A percentile compares a stretch with the other conserved stretches of the same genome.
Evolutionary conservation across 2,329 filamentous ascomycete species (phyloP).

Genomic region (Fusarium dimerum): DNA sequence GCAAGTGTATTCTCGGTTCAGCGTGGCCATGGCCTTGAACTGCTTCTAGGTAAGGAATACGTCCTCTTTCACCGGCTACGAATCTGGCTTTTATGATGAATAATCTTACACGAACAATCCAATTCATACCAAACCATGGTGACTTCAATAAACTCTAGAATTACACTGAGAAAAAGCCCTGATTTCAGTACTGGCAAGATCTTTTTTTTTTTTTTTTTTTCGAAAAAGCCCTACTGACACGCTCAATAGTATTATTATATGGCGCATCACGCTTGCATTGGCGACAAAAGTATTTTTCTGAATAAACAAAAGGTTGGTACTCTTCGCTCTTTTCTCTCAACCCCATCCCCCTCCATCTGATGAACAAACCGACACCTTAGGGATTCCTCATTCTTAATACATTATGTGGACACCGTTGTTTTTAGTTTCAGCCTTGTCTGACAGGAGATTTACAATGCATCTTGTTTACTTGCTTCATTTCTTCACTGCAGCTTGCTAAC

Average conservation of each 20-base stretch:
- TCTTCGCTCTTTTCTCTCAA: constrained; percentile 2
- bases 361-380: constrained; percentile 63
- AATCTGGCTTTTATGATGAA: constrained; percentile 34
- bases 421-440: constrained; percentile 70
- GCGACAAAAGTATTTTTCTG: constrained; percentile 7
- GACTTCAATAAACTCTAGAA: constrained; percentile 51
- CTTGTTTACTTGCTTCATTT: constrained; percentile 17
- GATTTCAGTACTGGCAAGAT: constrained; percentile 18
- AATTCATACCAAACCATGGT: constrained; percentile 63
- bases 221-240: constrained; percentile 3
- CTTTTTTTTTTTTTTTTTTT: no score
- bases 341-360: constrained; percentile 49
- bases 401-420: constrained; percentile 63
- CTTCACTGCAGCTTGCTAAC: constrained; percentile 38
- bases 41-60: constrained; percentile 25
- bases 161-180: constrained; percentile 55
- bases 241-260: background rate
- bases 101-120: constrained; percentile 57
- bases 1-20: constrained; percentile 23
- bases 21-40: constrained; percentile 13
- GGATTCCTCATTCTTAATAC: constrained; percentile 70
- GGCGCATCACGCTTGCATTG: background rate
- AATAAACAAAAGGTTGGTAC: constrained; percentile 49
- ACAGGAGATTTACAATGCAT: constrained; percentile 42
- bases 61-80: constrained; percentile 2